These are phyloP conservation scores for Naegleria fowleri DNA, from an alignment of 208 protist genomes.

Conservation along the genomic window DNA sequence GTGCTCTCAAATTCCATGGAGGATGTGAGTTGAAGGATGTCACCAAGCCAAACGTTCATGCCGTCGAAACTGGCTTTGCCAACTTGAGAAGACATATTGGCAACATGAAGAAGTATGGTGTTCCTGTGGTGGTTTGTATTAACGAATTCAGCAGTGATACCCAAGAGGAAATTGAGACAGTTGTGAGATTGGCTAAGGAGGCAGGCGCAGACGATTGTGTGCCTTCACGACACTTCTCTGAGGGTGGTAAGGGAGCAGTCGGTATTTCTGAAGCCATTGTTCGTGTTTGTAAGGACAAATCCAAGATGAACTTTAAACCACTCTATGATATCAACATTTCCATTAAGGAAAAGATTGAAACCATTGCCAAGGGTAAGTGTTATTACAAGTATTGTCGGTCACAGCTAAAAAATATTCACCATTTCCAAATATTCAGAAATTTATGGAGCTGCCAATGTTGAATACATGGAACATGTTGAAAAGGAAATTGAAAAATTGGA, in stretches of 20 bases:
- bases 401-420: too few species aligned
- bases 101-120: slow-evolving; percentile 88
- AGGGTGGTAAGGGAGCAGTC: slow-evolving; percentile 78
- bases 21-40: slow-evolving; percentile 67
- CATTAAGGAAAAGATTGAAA: slow-evolving; percentile 93
- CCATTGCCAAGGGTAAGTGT: slow-evolving; percentile 60
- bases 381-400: too few species aligned
- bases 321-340: slow-evolving; percentile 73
- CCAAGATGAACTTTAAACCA: slow-evolving; percentile 70
- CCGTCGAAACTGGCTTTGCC: slow-evolving; percentile 66
- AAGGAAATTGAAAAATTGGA: slow-evolving; percentile 76
- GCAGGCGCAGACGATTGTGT: slow-evolving; percentile 80
- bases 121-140: slow-evolving; percentile 88
- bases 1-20: slow-evolving; percentile 94
- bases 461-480: slow-evolving; percentile 73
- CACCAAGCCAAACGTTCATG: slow-evolving; percentile 69
- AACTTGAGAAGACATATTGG: slow-evolving; percentile 86
- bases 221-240: slow-evolving; percentile 78
- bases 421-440: slow-evolving; percentile 60
- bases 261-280: slow-evolving; percentile 75
- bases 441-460: slow-evolving; percentile 81
- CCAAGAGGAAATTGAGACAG: slow-evolving; percentile 69
- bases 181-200: slow-evolving; percentile 59
- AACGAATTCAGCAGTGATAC: slow-evolving; percentile 89
- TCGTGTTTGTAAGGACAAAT: slow-evolving; percentile 52